Evolutionary conservation across 2,329 filamentous ascomycete genomes (phyloP), one percentile per base, ranked within the genome.

Genomic region (Exophiala bonariae): DNA sequence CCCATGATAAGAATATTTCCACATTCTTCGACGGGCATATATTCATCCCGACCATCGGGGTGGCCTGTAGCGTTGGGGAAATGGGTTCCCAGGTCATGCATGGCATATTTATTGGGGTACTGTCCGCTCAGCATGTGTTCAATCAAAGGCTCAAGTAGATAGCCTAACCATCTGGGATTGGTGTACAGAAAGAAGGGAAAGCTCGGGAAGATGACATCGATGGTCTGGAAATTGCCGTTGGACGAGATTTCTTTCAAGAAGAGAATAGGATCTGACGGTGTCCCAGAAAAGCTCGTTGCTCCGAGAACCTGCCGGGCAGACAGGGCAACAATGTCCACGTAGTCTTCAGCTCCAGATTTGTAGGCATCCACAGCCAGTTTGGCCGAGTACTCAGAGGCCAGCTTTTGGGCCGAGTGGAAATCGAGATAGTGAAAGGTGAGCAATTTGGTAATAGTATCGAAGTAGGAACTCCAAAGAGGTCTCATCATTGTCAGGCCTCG

Each of bases 131-230:
- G 69, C 73, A 87, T 87, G 64, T 93, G 86, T 67, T 93, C 88
- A 42, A 93, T 77, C 18, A 92, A 72, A 4, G 88, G 88, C 64
- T 92, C 87, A 3, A 93, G 72, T 3, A 92, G 74, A 61, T 91
- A 91, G 1, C 83, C 85, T 47, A 91, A 72, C 87, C 87, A 92
- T 49, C 81, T 76, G 2, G 88, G 88, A 58, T 91, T 90, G 14
- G 87, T 90, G 63, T 92, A 93, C 16, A 92, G 66, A 72, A 92
- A 92, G 75, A 92, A 93, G 0, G 89, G 87, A 67, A 89, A 91
- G 0, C 87, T 79, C 0, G 88, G 89, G 71, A 90, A 93, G 59
- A 95, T 92, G 47, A 95, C 87, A 69, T 92, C 87, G 9, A 93
- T 86, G 0, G 88, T 93, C 63, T 93, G 88, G 65, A 84, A 84